phyloP scores from a whole-genome alignment of 352 stramenopile species.

The Elongisporangium undulatum region DNA sequence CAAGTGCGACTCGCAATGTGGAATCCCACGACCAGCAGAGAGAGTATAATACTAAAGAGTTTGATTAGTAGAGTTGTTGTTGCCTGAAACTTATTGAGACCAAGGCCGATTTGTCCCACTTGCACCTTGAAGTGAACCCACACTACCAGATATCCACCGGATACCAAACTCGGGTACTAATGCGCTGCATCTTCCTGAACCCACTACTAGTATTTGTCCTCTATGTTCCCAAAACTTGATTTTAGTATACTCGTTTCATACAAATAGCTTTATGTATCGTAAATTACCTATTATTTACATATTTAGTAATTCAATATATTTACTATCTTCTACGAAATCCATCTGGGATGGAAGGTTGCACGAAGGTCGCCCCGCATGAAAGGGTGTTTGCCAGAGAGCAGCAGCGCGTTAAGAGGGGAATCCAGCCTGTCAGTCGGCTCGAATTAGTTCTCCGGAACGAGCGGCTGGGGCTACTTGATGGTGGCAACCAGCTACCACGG shows the following conservation, averaged over 20 bases:
- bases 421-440: not conserved
- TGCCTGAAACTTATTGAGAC: too few species aligned
- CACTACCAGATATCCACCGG: too few species aligned
- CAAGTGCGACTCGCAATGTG: not conserved
- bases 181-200: not conserved
- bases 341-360: conserved; percentile 1
- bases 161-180: not conserved
- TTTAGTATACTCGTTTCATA: not conserved
- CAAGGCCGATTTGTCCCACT: not conserved
- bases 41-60: not conserved
- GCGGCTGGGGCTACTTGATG: conserved; percentile 5
- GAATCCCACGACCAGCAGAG: not conserved
- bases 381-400: conserved; percentile 4
- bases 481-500: conserved; percentile 28
- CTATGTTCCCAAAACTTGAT: not conserved
- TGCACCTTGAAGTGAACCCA: not conserved
- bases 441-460: not conserved
- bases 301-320: too few species aligned
- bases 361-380: conserved; percentile 14
- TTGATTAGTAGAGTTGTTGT: not conserved
- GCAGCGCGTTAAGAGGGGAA: not conserved
- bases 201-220: not conserved
- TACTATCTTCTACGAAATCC: not conserved
- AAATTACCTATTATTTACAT: too few species aligned
- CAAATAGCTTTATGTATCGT: too few species aligned